Evolutionary conservation across 805 yeast genomes (phyloP), one percentile per base, ranked within the genome.

Genomic region (Clavispora santaluciae): DNA sequence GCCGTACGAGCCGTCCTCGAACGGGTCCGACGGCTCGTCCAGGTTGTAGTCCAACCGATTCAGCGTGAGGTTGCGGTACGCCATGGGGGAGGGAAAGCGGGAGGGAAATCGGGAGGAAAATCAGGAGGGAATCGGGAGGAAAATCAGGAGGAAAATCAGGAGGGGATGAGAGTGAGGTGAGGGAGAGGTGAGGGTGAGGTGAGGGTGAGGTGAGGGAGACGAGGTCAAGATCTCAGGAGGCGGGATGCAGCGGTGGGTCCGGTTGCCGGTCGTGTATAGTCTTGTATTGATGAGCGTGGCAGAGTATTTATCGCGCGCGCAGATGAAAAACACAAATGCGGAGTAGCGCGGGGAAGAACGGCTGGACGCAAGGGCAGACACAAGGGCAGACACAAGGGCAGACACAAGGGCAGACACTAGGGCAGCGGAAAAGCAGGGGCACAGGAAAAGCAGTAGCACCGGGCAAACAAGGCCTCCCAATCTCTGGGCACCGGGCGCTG

Each of bases 41-140:
- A 22, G 18, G 23, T 24, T 33, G 25, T 35, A 22, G 22, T 23
- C 28, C 33, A 15, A 30, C 30, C 24, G 46, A n/a, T 48, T 48
- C 39, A 38, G 52, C 5, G 52, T 48, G 40, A 48, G 45, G 38
- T 48, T 43, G 20, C 52, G 46, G 33, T 39, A 45, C 12, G 52
- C 38, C 52, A 48, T 48, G 22, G 15, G 30, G 5, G 34, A 17
- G 34, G 20, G 5, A 21, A 4, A 12, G 8, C 6, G 24, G 25
- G 24, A 6, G 22, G 21, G 26, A 20, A 3, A 5, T 4, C 10
- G 29, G 29, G n/a, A n/a, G n/a, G n/a, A n/a, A n/a, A n/a, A n/a
- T n/a, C n/a, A n/a, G n/a, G n/a, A n/a, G n/a, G n/a, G n/a, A n/a
- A n/a, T n/a, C n/a, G n/a, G n/a, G n/a, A n/a, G n/a, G n/a, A n/a